Conservation (phyloP, 768 basidiomycete species). For the Podaxis sp. region DNA sequence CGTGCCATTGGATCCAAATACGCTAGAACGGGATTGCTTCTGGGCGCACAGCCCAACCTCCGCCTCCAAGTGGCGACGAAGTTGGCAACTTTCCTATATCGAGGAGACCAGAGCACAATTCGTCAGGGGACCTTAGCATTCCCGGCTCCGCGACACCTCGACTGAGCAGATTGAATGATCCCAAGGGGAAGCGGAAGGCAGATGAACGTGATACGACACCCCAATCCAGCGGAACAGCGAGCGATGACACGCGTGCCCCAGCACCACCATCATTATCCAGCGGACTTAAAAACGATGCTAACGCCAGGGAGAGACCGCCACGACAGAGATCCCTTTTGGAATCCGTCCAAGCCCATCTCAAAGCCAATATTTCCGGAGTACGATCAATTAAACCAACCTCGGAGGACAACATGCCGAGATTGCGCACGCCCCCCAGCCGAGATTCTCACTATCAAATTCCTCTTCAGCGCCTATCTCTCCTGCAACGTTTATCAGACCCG, state of each 20-base stretch:
- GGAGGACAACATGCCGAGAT: neutral
- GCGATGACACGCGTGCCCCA: neutral
- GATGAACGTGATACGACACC: neutral
- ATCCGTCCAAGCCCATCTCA: conserved; percentile 4
- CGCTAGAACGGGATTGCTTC: neutral
- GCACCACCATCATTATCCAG: neutral
- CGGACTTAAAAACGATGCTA: neutral
- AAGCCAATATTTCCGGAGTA: neutral
- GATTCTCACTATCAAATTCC: neutral
- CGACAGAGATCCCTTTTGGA: conserved; percentile 1
- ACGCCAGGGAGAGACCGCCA: neutral
- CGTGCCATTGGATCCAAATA: neutral
- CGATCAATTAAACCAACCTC: neutral
- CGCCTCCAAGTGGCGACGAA: neutral
- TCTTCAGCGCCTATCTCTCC: neutral
- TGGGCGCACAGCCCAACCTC: neutral
- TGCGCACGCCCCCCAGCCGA: neutral
- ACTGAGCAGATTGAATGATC: neutral
- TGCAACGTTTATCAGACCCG: conserved; percentile 5
- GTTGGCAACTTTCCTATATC: neutral
- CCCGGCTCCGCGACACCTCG: neutral
- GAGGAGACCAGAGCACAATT: neutral
- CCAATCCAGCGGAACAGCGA: neutral
- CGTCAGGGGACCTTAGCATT: neutral
- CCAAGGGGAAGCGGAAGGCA: neutral